Evolutionary conservation across 2,329 filamentous ascomycete genomes (phyloP).

Genomic region (Nothophaeocryptopus gaeumannii): DNA sequence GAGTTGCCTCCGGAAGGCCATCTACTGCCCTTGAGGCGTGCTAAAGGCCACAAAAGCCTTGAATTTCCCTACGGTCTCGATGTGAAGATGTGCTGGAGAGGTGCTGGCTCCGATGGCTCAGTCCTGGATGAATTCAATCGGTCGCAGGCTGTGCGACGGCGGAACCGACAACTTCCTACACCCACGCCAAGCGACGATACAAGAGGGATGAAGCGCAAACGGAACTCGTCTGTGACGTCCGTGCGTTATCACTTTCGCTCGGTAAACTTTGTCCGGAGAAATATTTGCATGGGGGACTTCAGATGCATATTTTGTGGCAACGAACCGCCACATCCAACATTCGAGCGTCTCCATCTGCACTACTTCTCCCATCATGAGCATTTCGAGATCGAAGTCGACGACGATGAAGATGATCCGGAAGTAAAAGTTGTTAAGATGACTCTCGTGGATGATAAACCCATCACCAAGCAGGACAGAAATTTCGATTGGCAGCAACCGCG

Average conservation of each 20-base stretch:
- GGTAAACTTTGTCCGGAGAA: conserved; percentile 7
- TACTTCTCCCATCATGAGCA: conserved; percentile 36
- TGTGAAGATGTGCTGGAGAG: conserved; percentile 30
- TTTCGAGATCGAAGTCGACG: conserved; percentile 30
- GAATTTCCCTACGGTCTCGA: conserved; percentile 25
- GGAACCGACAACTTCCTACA: conserved; percentile 28
- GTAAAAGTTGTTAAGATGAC: conserved; percentile 17
- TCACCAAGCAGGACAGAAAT: neutral
- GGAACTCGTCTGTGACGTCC: conserved; percentile 5
- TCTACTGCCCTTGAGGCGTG: conserved; percentile 24
- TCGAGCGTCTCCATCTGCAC: conserved; percentile 37
- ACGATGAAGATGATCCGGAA: conserved; percentile 14
- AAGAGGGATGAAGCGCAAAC: conserved; percentile 4
- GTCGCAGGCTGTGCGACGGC: conserved; percentile 2
- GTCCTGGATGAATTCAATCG: conserved; percentile 28
- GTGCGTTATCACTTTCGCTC: conserved; percentile 29
- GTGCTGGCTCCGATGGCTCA: conserved; percentile 3
- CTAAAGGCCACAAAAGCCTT: conserved; percentile 17
- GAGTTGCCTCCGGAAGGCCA: conserved; percentile 21
- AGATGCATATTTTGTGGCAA: conserved; percentile 27
- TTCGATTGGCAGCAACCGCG: conserved; percentile 34
- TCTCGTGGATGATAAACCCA: conserved; percentile 9
- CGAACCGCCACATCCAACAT: conserved; percentile 23
- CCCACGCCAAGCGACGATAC: conserved; percentile 27
- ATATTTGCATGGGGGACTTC: conserved; percentile 15